A percentile compares a stretch with the other conserved stretches of the same genome.
phyloP scores from a whole-genome alignment of 176 grass and related monocot genomes.

The Aegilops bicornis region DNA sequence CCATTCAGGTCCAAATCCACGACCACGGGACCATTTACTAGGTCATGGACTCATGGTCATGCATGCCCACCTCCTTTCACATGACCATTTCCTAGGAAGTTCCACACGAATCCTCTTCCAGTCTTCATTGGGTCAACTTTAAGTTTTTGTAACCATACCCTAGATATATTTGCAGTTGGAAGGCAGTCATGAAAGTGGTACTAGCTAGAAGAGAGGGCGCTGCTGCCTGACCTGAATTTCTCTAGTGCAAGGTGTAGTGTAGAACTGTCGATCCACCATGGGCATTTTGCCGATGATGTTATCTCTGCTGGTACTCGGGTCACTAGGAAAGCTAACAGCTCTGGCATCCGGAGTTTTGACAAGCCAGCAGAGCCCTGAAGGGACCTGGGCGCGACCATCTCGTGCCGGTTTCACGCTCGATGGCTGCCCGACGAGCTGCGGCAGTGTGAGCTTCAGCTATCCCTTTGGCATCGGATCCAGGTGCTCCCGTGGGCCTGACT shows the following conservation, averaged over 20 bases:
- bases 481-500: background rate
- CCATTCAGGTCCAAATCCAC: background rate
- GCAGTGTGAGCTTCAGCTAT: background rate
- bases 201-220: background rate
- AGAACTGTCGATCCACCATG: background rate
- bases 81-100: background rate
- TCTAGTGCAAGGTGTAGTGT: background rate
- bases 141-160: background rate
- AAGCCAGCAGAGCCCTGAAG: background rate
- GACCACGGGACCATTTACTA: background rate
- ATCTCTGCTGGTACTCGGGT: background rate
- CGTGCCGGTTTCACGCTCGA: background rate
- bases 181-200: background rate
- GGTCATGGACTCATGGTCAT: background rate
- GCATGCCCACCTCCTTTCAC: background rate
- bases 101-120: background rate
- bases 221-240: slow-evolving; percentile 8
- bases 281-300: background rate
- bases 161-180: background rate
- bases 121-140: background rate
- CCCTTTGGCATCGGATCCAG: background rate
- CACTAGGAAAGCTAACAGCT: background rate
- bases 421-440: background rate
- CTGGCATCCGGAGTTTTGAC: background rate
- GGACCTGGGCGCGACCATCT: background rate